These are phyloP conservation scores for maize (Zea mays) DNA, from an alignment of 176 grass and related monocot genomes.

Conservation along the genomic window Zm-B73-REFERENCE-NAM-5.0 NC_050096.1:293796001-293796500, in stretches of 20 bases:
- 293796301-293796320: constrained; percentile 25
- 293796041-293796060: constrained; percentile 35
- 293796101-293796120: background rate
- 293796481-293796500: constrained; percentile 23
- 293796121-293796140: constrained; percentile 22
- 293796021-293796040: constrained; percentile 13
- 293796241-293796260: constrained; percentile 34
- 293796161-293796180: background rate
- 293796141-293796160: constrained; percentile 9
- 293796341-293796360: background rate
- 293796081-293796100: background rate
- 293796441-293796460: background rate
- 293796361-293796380: background rate
- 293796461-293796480: constrained; percentile 28
- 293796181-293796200: background rate
- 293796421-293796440: background rate
- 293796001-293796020: background rate
- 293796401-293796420: background rate
- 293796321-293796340: background rate
- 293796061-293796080: constrained; percentile 4
- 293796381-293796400: background rate
- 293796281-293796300: background rate
- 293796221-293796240: background rate
- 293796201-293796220: background rate
- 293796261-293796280: background rate